Base-by-base conservation (phyloP, 2,329 filamentous ascomycete species). In the Fusarium cyanostomum region DNA sequence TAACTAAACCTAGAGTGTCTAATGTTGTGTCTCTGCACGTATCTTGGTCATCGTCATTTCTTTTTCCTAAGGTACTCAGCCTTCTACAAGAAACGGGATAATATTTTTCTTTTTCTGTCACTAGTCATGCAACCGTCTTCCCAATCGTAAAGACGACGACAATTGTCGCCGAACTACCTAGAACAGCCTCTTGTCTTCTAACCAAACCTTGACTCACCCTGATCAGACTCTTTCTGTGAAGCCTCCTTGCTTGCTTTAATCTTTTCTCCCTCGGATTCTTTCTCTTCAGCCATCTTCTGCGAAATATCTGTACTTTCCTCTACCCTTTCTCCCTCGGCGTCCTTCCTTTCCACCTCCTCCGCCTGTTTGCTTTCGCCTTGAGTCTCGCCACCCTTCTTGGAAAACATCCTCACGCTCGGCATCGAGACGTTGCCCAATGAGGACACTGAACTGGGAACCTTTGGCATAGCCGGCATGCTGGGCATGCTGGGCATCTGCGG, bases 401-500 rank as follows among this genome's bases (percentile, higher is more conserved):
- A 59, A 43, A 75, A 77, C 0, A 76, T 57, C 4, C 66, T 71
- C n/a, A 75, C 65, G 8, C 65, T 70, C 0, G 75, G 73, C 58
- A 77, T 71, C 1, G 73, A 74, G 1, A 75, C 67, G 35, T 71
- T 66, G 10, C 72, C 70, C 1, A 75, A 39, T 0, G 73, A 74
- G 0, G 73, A 75, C 1, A 75, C 70, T 0, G 73, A 68, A 58
- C 49, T 42, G 1, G 67, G 67, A 1, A 75, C 69, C 39, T 64
- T 57, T 2, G 76, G 76, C 44, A 79, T 67, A 15, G 18, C 55
- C 3, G 73, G 71, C 62, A 75, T 73, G 5, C 49, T 60, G 2
- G 77, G 76, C 18, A 79, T 63, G 5, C 38, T 59, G 9, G 77
- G 76, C 63, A 79, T 76, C 16, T 60, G 67, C 2, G 76, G 75